Evolutionary conservation across 1,139 yeast species (phyloP).

Genomic region (Pichia sp.): DNA sequence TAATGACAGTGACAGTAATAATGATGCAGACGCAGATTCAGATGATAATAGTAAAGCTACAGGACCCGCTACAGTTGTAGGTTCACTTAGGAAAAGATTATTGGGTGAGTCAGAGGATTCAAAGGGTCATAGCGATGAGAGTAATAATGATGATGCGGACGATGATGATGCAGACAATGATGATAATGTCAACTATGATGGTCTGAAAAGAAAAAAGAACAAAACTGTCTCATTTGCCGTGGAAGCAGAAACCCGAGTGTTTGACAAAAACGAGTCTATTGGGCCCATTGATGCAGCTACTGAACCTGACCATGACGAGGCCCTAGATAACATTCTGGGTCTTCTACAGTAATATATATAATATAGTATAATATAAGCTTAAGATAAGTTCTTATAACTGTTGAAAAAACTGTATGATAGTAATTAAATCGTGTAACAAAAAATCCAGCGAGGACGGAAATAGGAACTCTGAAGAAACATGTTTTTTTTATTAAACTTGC

Average conservation of each 20-base stretch:
- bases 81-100: constrained; percentile 4
- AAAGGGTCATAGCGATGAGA: neutral
- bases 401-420: no score
- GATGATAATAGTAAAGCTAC: neutral
- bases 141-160: neutral
- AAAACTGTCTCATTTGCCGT: constrained; percentile 10
- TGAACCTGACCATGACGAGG: neutral
- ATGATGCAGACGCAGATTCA: neutral
- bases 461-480: no score
- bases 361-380: no score
- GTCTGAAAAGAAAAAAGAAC: neutral
- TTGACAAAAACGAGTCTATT: constrained; percentile 4
- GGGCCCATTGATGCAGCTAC: neutral
- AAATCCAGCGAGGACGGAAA: no score
- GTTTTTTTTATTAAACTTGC: neutral
- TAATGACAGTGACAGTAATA: constrained; percentile 24
- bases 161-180: neutral
- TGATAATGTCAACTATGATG: neutral
- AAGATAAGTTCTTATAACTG: no score
- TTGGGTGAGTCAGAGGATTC: neutral
- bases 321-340: constrained; percentile 5
- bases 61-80: neutral
- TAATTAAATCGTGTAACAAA: no score
- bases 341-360: neutral
- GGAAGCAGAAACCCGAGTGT: constrained; percentile 8